Percentiles rank a stretch among this genome's conserved stretches.
phyloP scores from a whole-genome alignment of 1,284 basidiomycete genomes.

The Moesziomyces parantarcticus region DNA sequence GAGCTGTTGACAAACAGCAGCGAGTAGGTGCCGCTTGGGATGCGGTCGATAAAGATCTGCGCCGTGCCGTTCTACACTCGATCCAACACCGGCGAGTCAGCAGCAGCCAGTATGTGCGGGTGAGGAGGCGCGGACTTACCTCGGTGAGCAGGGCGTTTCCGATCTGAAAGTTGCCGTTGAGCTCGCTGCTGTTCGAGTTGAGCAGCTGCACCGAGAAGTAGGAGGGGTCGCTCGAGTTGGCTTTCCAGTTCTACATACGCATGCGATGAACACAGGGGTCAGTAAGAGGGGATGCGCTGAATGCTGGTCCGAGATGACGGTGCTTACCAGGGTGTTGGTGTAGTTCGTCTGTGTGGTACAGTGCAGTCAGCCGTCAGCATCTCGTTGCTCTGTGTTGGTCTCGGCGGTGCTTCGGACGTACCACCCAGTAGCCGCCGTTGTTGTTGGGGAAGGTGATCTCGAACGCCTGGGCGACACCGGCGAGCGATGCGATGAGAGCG shows the following conservation, averaged over 20 bases:
- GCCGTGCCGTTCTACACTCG: constrained; percentile 34
- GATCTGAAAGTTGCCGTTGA: constrained; percentile 58
- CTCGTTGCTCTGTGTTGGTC: background rate
- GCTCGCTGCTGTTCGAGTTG: constrained; percentile 41
- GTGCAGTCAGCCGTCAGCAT: constrained; percentile 3
- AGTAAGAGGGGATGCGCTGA: background rate
- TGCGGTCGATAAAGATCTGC: constrained; percentile 49
- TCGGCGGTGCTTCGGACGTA: constrained; percentile 6
- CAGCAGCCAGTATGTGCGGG: background rate
- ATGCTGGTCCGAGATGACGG: background rate
- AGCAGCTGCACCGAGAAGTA: constrained; percentile 54
- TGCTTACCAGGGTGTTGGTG: constrained; percentile 46
- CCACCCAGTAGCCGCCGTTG: constrained; percentile 55
- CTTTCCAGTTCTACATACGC: constrained; percentile 42
- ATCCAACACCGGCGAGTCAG: background rate
- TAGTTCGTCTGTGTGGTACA: constrained; percentile 31
- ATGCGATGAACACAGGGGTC: background rate
- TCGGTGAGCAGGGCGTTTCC: constrained; percentile 48
- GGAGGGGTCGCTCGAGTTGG: constrained; percentile 49
- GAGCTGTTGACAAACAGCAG: constrained; percentile 55
- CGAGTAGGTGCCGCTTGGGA: constrained; percentile 47
- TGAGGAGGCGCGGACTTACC: constrained; percentile 1
- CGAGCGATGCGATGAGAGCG: constrained; percentile 27
- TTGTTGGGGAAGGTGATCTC: constrained; percentile 52
- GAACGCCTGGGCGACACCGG: constrained; percentile 40